phyloP scores from a whole-genome alignment of 139 green algal species.

The Ettlia oleoabundans region DNA sequence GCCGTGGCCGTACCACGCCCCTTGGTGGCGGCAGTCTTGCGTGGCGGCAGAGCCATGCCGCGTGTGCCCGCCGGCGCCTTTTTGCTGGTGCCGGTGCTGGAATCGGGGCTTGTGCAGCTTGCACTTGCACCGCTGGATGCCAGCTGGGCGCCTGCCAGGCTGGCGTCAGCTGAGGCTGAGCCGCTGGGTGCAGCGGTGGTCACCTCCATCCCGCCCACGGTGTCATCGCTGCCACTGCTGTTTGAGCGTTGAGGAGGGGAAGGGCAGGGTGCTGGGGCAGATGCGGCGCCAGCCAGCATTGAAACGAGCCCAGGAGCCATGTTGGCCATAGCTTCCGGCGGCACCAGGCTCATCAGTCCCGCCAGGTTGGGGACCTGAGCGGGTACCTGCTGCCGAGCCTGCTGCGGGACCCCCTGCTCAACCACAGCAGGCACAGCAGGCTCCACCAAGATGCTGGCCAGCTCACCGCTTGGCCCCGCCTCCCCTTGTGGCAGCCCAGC shows the following conservation, averaged over 20 bases:
- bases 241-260: background rate
- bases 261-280: background rate
- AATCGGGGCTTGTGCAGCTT: background rate
- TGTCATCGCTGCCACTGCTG: background rate
- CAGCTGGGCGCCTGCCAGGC: too few relatives aligned
- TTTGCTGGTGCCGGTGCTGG: background rate
- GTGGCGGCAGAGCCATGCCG: background rate
- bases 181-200: background rate
- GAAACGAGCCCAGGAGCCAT: too few relatives aligned
- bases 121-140: background rate
- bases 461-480: background rate
- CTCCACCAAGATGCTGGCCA: background rate
- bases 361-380: too few relatives aligned
- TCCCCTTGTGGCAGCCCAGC: background rate
- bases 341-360: too few relatives aligned
- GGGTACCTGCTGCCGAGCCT: too few relatives aligned
- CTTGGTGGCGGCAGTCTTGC: background rate
- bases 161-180: background rate
- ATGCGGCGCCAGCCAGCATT: background rate
- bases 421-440: background rate
- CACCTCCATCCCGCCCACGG: background rate
- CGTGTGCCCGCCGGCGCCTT: background rate
- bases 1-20: too few relatives aligned
- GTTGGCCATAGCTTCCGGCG: too few relatives aligned
- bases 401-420: too few relatives aligned